Evolutionary conservation across 1,284 basidiomycete species (phyloP).

Genomic region (Ganoderma leucocontextum): DNA sequence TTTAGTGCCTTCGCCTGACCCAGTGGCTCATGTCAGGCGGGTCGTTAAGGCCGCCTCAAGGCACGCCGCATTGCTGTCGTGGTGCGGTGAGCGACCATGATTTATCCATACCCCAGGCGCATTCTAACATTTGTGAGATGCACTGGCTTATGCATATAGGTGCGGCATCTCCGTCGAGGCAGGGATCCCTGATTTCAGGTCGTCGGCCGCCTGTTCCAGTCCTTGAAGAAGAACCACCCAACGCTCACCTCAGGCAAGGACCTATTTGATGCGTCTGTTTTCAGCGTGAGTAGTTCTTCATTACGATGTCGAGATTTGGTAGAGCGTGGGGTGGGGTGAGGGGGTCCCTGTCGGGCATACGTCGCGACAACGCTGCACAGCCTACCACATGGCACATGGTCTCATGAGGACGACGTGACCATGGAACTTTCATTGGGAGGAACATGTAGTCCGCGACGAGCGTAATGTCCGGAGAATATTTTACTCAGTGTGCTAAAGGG

Average conservation of each 20-base stretch:
- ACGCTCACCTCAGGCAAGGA: conserved; percentile 84
- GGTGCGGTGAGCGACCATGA: conserved; percentile 70
- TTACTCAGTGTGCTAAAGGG: too few relatives aligned
- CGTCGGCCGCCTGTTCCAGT: conserved; percentile 82
- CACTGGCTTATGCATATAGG: conserved; percentile 61
- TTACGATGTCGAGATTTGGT: background rate
- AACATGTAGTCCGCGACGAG: too few relatives aligned
- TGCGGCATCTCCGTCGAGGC: conserved; percentile 93
- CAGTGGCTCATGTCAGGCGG: conserved; percentile 53
- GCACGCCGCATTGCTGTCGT: conserved; percentile 87
- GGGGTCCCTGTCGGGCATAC: conserved; percentile 5
- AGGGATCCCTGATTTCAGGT: conserved; percentile 94
- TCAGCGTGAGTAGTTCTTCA: conserved; percentile 69
- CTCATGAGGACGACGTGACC: too few relatives aligned
- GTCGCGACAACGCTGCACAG: conserved; percentile 13
- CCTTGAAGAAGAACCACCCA: conserved; percentile 81
- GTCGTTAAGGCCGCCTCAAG: conserved; percentile 69
- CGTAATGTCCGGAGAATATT: too few relatives aligned
- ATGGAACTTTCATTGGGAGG: too few relatives aligned
- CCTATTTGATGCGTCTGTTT: conserved; percentile 90
- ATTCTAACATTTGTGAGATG: too few relatives aligned
- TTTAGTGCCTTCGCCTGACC: conserved; percentile 48
- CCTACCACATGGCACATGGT: too few relatives aligned
- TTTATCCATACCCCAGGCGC: conserved; percentile 19
- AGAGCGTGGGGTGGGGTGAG: background rate